phyloP scores from a whole-genome alignment of 1,284 basidiomycete genomes.

The Malassezia restricta region DNA sequence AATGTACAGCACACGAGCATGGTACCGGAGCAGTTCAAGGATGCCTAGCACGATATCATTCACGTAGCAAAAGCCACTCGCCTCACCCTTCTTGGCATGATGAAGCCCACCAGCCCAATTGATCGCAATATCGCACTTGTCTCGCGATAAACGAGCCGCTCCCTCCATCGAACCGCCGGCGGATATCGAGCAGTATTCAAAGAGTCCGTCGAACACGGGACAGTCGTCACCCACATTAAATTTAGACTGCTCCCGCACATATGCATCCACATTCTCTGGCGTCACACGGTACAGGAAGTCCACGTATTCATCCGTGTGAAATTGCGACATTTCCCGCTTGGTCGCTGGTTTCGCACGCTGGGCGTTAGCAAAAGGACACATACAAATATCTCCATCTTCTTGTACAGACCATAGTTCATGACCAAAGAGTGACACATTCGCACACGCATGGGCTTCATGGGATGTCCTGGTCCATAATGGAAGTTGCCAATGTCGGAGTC shows the following conservation, averaged over 20 bases:
- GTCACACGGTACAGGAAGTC: slow-evolving; percentile 74
- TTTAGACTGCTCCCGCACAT: slow-evolving; percentile 88
- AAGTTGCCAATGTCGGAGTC: slow-evolving; percentile 97
- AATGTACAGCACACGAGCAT: slow-evolving; percentile 87
- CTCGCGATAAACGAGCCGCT: slow-evolving; percentile 80
- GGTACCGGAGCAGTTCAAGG: slow-evolving; percentile 83
- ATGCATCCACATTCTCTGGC: slow-evolving; percentile 72
- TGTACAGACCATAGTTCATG: slow-evolving; percentile 84
- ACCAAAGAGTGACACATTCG: slow-evolving; percentile 98
- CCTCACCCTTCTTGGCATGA: slow-evolving; percentile 97
- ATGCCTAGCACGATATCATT: slow-evolving; percentile 98
- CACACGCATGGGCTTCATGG: slow-evolving; percentile 55
- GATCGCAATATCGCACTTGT: slow-evolving; percentile 96
- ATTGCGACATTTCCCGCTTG: slow-evolving; percentile 92
- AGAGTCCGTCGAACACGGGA: slow-evolving; percentile 92
- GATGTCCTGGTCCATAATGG: slow-evolving; percentile 89
- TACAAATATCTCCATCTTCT: slow-evolving; percentile 49
- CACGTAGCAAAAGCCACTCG: slow-evolving; percentile 95
- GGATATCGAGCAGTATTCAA: slow-evolving; percentile 96
- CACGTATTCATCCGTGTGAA: slow-evolving; percentile 86
- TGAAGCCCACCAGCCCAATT: slow-evolving; percentile 98
- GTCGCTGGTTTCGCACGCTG: slow-evolving; percentile 90
- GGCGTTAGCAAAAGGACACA: slow-evolving; percentile 8
- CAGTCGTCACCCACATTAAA: slow-evolving; percentile 96
- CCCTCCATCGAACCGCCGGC: slow-evolving; percentile 99